Evolutionary conservation across 306 rosid species (phyloP).

Genomic region (Benincasa hispida): DNA sequence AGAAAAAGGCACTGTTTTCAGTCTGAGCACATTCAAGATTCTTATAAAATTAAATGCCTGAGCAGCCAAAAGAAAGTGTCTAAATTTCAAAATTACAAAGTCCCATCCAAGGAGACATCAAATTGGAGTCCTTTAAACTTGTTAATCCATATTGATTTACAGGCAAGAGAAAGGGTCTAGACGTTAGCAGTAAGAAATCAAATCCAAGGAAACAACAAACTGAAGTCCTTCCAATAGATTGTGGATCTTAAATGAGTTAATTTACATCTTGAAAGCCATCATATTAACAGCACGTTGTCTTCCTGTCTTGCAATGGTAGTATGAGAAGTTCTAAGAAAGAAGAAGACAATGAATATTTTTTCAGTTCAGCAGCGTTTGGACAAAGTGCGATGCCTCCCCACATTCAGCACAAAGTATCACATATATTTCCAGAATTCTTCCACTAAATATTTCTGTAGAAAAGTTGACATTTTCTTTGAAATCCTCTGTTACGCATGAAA

Average conservation of each 20-base stretch:
- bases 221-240: background rate
- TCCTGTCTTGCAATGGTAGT: background rate
- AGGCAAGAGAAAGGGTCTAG: background rate
- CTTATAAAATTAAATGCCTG: background rate
- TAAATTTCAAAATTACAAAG: background rate
- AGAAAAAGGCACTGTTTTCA: background rate
- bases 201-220: background rate
- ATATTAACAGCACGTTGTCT: background rate
- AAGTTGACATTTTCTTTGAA: background rate
- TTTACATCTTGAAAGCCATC: background rate
- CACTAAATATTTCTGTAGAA: background rate
- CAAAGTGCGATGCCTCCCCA: background rate
- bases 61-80: background rate
- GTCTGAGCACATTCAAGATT: background rate
- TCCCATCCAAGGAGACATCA: background rate
- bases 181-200: background rate
- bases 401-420: constrained; percentile 1
- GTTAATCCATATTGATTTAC: background rate
- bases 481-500: background rate
- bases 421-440: background rate
- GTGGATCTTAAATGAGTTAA: background rate
- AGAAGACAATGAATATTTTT: background rate
- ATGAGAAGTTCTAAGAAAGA: background rate
- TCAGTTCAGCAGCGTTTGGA: background rate
- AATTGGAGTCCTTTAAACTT: background rate